phyloP scores from a whole-genome alignment of 768 basidiomycete genomes.

The Psilocybe subaeruginosa region DNA sequence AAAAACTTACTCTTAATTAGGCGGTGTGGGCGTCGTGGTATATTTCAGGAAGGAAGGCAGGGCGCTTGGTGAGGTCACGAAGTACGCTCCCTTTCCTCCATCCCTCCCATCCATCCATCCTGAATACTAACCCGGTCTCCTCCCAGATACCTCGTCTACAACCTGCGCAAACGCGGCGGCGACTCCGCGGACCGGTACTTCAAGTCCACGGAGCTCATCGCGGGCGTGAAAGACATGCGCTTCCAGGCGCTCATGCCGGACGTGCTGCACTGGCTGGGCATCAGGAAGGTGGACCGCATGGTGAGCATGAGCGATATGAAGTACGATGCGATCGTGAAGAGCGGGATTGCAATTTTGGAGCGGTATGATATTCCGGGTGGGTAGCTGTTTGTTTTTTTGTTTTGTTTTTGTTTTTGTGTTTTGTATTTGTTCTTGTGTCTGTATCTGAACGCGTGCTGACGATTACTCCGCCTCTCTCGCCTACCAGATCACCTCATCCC shows the following conservation, averaged over 20 bases:
- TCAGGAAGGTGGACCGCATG: slow-evolving; percentile 88
- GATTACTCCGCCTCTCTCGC: neutral
- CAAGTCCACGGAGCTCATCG: slow-evolving; percentile 89
- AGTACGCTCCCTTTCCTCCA: slow-evolving; percentile 44
- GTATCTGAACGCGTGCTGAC: too few relatives aligned
- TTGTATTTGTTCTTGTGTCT: neutral
- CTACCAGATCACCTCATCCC: slow-evolving; percentile 80
- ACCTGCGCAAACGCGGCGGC: slow-evolving; percentile 92
- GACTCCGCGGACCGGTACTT: slow-evolving; percentile 95
- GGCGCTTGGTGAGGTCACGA: slow-evolving; percentile 92
- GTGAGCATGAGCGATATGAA: slow-evolving; percentile 95
- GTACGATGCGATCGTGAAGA: slow-evolving; percentile 91
- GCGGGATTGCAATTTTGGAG: slow-evolving; percentile 79
- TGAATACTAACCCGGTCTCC: neutral
- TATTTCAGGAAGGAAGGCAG: slow-evolving; percentile 96
- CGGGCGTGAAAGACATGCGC: slow-evolving; percentile 96
- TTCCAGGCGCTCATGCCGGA: slow-evolving; percentile 96
- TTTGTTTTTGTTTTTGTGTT: neutral
- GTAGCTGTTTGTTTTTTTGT: slow-evolving; percentile 16
- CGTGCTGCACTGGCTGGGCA: slow-evolving; percentile 92
- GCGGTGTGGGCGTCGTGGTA: slow-evolving; percentile 90
- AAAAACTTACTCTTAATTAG: slow-evolving; percentile 26
- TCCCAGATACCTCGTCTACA: slow-evolving; percentile 88
- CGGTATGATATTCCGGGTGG: slow-evolving; percentile 87
- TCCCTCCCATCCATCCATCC: neutral